These are phyloP conservation scores for Darksidea phi DNA, from an alignment of 495 filamentous ascomycete species.

Conservation along the genomic window DNA sequence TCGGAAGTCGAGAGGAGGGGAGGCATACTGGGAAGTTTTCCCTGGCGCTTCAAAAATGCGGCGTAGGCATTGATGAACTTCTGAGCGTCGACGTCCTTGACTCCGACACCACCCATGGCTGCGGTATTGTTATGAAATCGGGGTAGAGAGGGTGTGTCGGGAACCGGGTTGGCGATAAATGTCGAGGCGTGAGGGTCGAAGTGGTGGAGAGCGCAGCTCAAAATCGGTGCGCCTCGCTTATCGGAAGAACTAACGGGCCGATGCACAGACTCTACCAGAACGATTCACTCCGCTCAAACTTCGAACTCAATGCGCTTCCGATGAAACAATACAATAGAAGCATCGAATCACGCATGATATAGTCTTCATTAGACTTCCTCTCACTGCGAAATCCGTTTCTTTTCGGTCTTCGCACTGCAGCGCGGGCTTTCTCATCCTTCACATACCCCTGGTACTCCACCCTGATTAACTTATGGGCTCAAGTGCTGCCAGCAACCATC, in stretches of 20 bases:
- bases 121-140: conserved; percentile 26
- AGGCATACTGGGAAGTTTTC: conserved; percentile 88
- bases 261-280: neutral
- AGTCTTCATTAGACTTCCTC: too few species aligned
- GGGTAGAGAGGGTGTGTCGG: conserved; percentile 9
- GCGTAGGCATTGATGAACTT: conserved; percentile 95
- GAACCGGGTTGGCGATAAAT: neutral
- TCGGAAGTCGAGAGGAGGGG: neutral
- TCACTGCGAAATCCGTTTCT: too few species aligned
- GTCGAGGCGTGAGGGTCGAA: conserved; percentile 13
- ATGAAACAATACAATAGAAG: too few species aligned
- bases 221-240: conserved; percentile 8
- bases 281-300: neutral
- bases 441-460: too few species aligned
- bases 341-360: too few species aligned
- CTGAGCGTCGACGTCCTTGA: conserved; percentile 57
- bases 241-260: conserved; percentile 5
- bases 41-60: conserved; percentile 97
- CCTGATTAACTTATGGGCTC: too few species aligned
- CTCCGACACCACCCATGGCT: conserved; percentile 42
- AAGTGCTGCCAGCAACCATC: too few species aligned
- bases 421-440: too few species aligned
- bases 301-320: too few species aligned
- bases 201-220: neutral
- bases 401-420: too few species aligned